Percentiles rank a stretch among this genome's conserved stretches.
phyloP scores from a whole-genome alignment of 768 basidiomycete genomes.

The Heimioporus sp. region DNA sequence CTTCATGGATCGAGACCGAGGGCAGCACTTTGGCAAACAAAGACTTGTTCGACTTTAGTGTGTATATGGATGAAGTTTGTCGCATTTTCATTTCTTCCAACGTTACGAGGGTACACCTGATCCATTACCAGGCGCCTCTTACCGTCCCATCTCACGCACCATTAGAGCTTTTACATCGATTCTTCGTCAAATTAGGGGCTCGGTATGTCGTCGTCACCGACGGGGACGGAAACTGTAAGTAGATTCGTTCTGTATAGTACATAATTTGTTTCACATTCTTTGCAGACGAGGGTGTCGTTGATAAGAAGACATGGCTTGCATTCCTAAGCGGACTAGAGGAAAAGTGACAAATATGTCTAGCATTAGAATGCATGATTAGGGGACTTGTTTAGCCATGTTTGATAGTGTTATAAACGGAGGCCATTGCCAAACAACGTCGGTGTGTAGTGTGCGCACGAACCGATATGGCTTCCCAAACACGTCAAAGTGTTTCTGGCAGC shows the following conservation, averaged over 20 bases:
- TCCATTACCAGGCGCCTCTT: conserved; percentile 67
- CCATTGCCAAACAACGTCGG: conserved; percentile 20
- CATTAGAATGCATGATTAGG: too few relatives aligned
- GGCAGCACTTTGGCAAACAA: conserved; percentile 13
- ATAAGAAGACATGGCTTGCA: conserved; percentile 92
- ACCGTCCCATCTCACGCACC: conserved; percentile 83
- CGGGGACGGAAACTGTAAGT: conserved; percentile 75
- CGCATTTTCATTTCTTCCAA: background rate
- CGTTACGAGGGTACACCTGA: background rate
- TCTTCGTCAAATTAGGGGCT: conserved; percentile 93
- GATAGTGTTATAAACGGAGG: conserved; percentile 24
- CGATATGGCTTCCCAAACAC: conserved; percentile 18
- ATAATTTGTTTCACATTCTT: background rate
- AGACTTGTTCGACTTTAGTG: conserved; percentile 77
- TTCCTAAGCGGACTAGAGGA: conserved; percentile 79
- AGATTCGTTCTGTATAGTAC: conserved; percentile 2
- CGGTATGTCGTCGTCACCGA: conserved; percentile 87
- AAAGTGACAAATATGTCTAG: conserved; percentile 29
- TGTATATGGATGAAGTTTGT: conserved; percentile 86
- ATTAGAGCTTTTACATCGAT: conserved; percentile 87
- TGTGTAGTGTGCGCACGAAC: background rate
- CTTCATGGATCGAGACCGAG: conserved; percentile 59
- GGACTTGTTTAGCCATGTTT: conserved; percentile 13
- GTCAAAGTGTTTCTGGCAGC: conserved; percentile 10
- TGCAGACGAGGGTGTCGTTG: conserved; percentile 84